Evolutionary conservation across 2,329 filamentous ascomycete genomes (phyloP), one percentile per base, ranked within the genome.

Genomic region (Verticillium dahliae): DNA sequence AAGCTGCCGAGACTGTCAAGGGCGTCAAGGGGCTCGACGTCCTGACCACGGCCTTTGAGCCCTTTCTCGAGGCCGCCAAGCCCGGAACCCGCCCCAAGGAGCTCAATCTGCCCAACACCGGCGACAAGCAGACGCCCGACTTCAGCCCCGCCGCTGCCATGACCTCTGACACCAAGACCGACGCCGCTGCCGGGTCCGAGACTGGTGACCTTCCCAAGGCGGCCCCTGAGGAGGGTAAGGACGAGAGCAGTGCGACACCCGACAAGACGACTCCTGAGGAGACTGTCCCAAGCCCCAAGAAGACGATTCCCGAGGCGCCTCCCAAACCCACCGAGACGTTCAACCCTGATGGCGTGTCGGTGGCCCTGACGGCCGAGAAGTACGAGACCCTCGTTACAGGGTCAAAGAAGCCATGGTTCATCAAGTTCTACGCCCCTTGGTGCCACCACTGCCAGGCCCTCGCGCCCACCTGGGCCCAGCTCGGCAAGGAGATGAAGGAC

Each of bases 401-500:
- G 73, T 92, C 92, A 0, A 86, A 90, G 65, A 92, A 98, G 65
- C 89, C 93, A 6, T 99, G 95, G 95, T 97, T 99, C 72, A 87
- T 99, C 81, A 99, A 99, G 76, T 98, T 99, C 74, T 98, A 97
- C 73, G 93, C 92, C 18, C 96, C 95, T 6, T 98, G 94, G 95
- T 99, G 95, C 74, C 87, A 88, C 68, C 95, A 99, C 76, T 99
- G 96, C 75, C 91, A 97, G 76, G 91, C 91, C 41, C 87, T 99
- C 83, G 91, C 90, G 39, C 90, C 95, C 2, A 92, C 87, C 66
- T 99, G 95, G 95, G 81, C 87, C 64, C 90, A 94, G 69, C 86
- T 99, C 76, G 90, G 90, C 55, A 92, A 93, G 72, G 91, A 94
- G 71, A 95, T 97, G 91, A 86, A 92, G 74, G 90, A 90, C 54